phyloP scores from a whole-genome alignment of 139 green algal genomes.

The Dunaliella primolecta region DNA sequence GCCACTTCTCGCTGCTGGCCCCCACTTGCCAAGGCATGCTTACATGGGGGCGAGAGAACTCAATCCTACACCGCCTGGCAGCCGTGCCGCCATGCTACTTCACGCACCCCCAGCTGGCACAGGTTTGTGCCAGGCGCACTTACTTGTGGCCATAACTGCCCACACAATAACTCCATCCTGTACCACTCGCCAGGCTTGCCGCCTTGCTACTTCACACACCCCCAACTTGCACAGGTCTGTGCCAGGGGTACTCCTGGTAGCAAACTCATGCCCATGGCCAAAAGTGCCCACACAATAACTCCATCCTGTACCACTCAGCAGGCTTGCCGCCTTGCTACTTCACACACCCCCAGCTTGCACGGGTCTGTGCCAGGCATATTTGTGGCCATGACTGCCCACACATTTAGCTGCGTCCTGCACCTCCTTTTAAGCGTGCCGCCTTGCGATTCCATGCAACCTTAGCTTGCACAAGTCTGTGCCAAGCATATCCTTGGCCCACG shows the following conservation, averaged over 20 bases:
- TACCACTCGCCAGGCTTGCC: constrained; percentile 57
- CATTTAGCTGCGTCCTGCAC: constrained; percentile 47
- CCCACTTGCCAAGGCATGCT: constrained; percentile 50
- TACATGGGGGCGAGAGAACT: constrained; percentile 49
- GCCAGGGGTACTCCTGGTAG: constrained; percentile 16
- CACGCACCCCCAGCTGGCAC: constrained; percentile 19
- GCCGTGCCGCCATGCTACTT: constrained; percentile 42
- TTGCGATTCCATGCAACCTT: constrained; percentile 23
- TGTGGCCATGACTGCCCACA: constrained; percentile 52
- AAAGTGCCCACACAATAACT: constrained; percentile 47
- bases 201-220: constrained; percentile 27
- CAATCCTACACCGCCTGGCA: constrained; percentile 55
- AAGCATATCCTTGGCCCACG: no score
- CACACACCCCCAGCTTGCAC: constrained; percentile 19
- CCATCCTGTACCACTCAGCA: constrained; percentile 55
- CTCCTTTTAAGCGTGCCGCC: constrained; percentile 51
- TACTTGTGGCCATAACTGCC: constrained; percentile 46
- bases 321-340: constrained; percentile 42
- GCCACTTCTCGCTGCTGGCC: constrained; percentile 41
- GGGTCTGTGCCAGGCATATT: constrained; percentile 6
- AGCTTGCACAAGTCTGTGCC: constrained; percentile 24
- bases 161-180: constrained; percentile 41
- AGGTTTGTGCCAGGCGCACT: constrained; percentile 10
- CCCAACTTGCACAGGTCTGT: constrained; percentile 24
- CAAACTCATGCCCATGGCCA: constrained; percentile 26